Base-by-base conservation (phyloP, 352 stramenopile species). In the Globisporangium sylvaticum region DNA sequence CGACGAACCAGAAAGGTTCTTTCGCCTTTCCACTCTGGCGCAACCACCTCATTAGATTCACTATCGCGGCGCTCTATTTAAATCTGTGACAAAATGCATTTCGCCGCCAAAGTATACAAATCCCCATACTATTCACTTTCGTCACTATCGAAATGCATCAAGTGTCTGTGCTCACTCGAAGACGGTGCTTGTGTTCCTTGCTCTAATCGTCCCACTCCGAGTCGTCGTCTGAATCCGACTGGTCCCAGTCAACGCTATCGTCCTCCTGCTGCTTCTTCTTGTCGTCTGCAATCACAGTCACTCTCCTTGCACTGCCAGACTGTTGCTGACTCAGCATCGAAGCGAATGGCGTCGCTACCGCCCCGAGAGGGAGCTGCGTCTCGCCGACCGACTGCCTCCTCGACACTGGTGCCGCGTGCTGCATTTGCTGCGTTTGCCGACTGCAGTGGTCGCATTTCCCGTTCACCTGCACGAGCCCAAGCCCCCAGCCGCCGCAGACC, bases 391-490 rank as follows among this genome's bases (percentile, higher is more conserved):
- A 50, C 44, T 62, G 52, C 7, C 53, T 24, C 50, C 52, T 25
- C 12, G 31, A 18, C 31, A 58, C 53, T 25, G 18, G 34, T 1
- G 25, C 27, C 7, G 5, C 31, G 15, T 37, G 18, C 3, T 55
- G 48, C 7, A 8, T 1, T 5, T 18, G 18, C 27, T 58, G 53
- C 5, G 8, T 31, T 18, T 31, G 65, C 9, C 80, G 73, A 64
- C 72, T 79, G 67, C 83, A 91, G 70, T 91, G 83, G 4, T 63
- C 65, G 31, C 83, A 91, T 62, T 73, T 78, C 20, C 76, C 78
- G 62, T 77, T 85, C 18, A 69, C 55, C 22, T 79, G 58, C 12
- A 91, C 69, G 22, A 91, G 71, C 14, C 76, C 76, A 24, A 87
- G 78, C 1, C 83, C 83, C 81, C 83, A 90, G 57, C 81, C 81